Evolutionary conservation across 331 rosid genomes (phyloP).

Genomic region (Pyracantha coccinea): DNA sequence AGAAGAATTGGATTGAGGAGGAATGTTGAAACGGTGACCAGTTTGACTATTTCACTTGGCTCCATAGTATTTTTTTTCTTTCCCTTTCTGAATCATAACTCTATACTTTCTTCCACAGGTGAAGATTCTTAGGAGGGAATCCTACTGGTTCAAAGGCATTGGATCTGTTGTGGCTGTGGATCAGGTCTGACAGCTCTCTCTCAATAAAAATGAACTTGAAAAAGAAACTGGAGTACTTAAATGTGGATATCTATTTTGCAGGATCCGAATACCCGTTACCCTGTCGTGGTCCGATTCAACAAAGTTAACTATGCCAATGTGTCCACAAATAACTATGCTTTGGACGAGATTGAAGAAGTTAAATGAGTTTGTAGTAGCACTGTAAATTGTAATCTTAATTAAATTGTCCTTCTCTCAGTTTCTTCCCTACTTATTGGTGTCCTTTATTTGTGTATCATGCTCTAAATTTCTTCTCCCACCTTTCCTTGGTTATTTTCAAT

Average conservation of each 20-base stretch:
- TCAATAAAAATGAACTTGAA: background rate
- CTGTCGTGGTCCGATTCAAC: slow-evolving; percentile 78
- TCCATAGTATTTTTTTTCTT: background rate
- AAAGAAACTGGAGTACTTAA: background rate
- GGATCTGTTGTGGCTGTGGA: slow-evolving; percentile 89
- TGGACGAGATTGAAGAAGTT: slow-evolving; percentile 78
- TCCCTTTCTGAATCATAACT: background rate
- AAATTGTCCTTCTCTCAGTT: slow-evolving; percentile 19
- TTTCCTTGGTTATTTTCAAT: slow-evolving; percentile 6
- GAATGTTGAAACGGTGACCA: too few relatives aligned
- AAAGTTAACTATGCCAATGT: slow-evolving; percentile 83
- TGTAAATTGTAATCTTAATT: slow-evolving; percentile 36
- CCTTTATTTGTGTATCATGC: slow-evolving; percentile 32
- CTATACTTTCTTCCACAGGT: slow-evolving; percentile 32
- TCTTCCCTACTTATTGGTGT: slow-evolving; percentile 18
- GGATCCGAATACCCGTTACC: slow-evolving; percentile 87
- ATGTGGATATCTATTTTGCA: slow-evolving; percentile 1
- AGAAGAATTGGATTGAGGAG: too few relatives aligned
- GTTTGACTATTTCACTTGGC: background rate
- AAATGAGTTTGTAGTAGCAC: slow-evolving; percentile 23
- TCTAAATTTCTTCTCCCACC: slow-evolving; percentile 16
- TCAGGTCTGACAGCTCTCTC: slow-evolving; percentile 38
- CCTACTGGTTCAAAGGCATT: slow-evolving; percentile 72
- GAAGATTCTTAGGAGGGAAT: slow-evolving; percentile 77
- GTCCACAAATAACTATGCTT: slow-evolving; percentile 83